Percentiles rank a stretch among this genome's conserved stretches.
Conservation (phyloP, 805 yeast genomes). For the Brettanomyces anomalus region DNA sequence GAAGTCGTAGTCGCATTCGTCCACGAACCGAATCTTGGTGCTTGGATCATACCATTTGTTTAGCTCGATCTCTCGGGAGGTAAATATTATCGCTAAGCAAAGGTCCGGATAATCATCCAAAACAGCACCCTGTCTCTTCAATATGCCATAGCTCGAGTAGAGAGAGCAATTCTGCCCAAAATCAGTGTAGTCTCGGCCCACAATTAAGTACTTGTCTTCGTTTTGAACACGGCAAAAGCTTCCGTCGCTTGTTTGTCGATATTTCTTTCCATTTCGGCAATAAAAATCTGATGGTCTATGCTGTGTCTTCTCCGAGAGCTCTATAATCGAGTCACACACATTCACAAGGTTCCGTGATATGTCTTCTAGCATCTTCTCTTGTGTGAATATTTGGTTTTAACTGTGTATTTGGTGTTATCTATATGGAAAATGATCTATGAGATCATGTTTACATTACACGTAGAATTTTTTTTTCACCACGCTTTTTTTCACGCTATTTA, state of each 20-base stretch:
- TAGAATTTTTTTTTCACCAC: no score
- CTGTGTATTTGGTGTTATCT: no score
- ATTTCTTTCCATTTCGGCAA: slow-evolving; percentile 37
- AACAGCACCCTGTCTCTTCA: slow-evolving; percentile 30
- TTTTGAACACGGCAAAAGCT: slow-evolving; percentile 39
- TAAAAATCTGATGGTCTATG: slow-evolving; percentile 16
- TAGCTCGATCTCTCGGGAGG: slow-evolving; percentile 39
- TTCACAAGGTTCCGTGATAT: slow-evolving; percentile 20
- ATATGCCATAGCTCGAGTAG: slow-evolving; percentile 35
- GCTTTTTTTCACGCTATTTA: no score
- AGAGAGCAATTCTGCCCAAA: slow-evolving; percentile 27
- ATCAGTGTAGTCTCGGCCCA: slow-evolving; percentile 22
- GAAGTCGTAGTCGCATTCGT: slow-evolving; percentile 28
- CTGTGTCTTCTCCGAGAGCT: slow-evolving; percentile 10
- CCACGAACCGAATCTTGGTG: slow-evolving; percentile 31
- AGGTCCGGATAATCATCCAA: slow-evolving; percentile 29
- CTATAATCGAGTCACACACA: slow-evolving; percentile 20
- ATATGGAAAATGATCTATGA: no score
- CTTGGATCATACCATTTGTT: slow-evolving; percentile 40
- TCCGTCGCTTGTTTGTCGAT: slow-evolving; percentile 36
- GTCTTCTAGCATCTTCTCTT: slow-evolving; percentile 12
- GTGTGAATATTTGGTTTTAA: no score
- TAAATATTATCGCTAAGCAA: slow-evolving; percentile 39
- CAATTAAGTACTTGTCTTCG: slow-evolving; percentile 39
- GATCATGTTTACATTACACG: no score